Evolutionary conservation across 805 yeast genomes (phyloP).

Genomic region (Monosporozyma yasuniensis): DNA sequence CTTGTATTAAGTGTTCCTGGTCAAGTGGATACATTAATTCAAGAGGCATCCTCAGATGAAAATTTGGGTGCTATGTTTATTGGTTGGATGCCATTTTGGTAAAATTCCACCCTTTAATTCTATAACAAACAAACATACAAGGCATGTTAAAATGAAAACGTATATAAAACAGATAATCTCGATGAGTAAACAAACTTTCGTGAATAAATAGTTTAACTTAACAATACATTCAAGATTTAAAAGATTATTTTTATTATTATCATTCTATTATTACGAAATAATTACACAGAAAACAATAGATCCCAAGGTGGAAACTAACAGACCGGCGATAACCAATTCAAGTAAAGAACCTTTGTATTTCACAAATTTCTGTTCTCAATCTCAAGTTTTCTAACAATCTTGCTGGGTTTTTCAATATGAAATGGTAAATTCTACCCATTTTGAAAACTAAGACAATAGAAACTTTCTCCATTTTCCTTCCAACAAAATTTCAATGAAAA

Average conservation of each 20-base stretch:
- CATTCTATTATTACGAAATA: background rate
- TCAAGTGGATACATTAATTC: slow-evolving; percentile 82
- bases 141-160: background rate
- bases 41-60: slow-evolving; percentile 65
- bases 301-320: background rate
- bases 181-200: background rate
- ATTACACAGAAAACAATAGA: background rate
- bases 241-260: background rate
- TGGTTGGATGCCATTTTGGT: slow-evolving; percentile 84
- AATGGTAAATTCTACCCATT: background rate
- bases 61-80: slow-evolving; percentile 79
- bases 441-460: background rate
- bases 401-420: background rate
- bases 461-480: background rate
- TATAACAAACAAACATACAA: background rate
- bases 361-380: background rate
- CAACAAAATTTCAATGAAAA: background rate
- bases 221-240: too few relatives aligned
- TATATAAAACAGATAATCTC: background rate
- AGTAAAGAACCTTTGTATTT: too few relatives aligned
- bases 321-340: background rate
- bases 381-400: background rate
- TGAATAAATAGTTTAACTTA: too few relatives aligned
- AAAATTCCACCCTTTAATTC: slow-evolving; percentile 3
- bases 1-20: slow-evolving; percentile 85